Base-by-base conservation (phyloP, 306 rosid species). In the Rosa rugosa region DNA sequence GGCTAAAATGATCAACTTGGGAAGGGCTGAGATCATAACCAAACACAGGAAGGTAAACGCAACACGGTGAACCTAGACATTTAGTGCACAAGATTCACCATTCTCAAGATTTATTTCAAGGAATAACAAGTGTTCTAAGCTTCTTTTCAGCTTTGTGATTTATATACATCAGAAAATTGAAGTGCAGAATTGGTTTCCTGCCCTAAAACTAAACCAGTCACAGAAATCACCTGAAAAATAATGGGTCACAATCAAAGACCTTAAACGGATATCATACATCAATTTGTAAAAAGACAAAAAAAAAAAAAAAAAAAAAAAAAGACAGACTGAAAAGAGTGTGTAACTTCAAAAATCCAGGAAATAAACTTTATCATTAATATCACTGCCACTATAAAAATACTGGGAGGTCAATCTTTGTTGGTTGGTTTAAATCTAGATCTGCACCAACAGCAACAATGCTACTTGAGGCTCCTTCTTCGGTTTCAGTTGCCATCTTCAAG, bases 401-500 rank as follows among this genome's bases (percentile, higher is more conserved):
- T 44, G 99, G 99, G 80, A 94, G 97, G 76, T 92, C 99, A 67
- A 1, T 85, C 77, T 6, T 80, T 5, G 75, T 67, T 54, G 70
- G 85, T 54, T 83, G 90, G 82, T 71, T 14, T 51, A 3, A 27
- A 63, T 80, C 77, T 44, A 65, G 74, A 77, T 75, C 64, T 57
- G 63, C 86, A 75, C 75, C 81, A 36, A 82, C 86, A 62, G 88
- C 68, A 56, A 56, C 71, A 69, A 81, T 47, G 80, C 92, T 87
- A 75, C 87, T 87, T 23, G 96, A 88, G 70, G 91, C 83, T 73
- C 81, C 97, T 82, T 92, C 92, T 82, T 92, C 92, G 5, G 27
- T 79, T 73, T 86, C 89, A 53, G 80, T 77, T 34, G 79, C 80
- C 97, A 94, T 92, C 89, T 88, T 94, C 64, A 92, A 34, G 86